Evolutionary conservation across 139 green algal species (phyloP), one percentile per base, ranked within the genome.

Genomic region (Choricystis sp.): DNA sequence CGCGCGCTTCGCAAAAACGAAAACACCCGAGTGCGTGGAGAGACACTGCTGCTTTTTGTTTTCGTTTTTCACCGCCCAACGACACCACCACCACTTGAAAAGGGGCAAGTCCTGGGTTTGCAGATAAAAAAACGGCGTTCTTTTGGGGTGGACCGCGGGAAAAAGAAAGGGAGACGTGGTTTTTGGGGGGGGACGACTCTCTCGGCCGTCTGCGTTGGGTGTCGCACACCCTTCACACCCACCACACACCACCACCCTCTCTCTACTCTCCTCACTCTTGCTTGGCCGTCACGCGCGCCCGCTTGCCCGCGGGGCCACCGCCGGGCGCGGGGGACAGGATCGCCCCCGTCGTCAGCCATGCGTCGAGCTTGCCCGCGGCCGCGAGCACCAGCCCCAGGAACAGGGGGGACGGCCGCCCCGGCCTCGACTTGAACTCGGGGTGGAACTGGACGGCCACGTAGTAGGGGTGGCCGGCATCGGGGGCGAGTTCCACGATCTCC

Each of bases 401-500:
- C 22, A 94, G 77, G 19, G 89, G 81, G 1, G 78, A 87, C 28
- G 89, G 81, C 64, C 80, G 81, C 67, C 79, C 74, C 16, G 86
- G 84, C 49, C 82, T 68, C 3, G 81, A 90, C 68, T 95, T 95
- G 80, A 91, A 95, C 75, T 95, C 88, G 16, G 88, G 88, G 69
- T 96, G 88, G 69, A 89, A 95, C 65, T 94, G 91, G 29, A 3
- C 25, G 52, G 63, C 22, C 4, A 52, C 40, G 40, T 52, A 52
- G 40, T 52, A 52, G 40, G 40, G 40, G 40, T 52, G 40, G 40
- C 40, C 40, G 9, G 9, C 9, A 4, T 76, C 92, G 48, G 96
- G 77, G 4, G 60, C 29, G 57, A 98, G 71, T 82, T 98, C 93
- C 31, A 96, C 62, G 66, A 98, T 95, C 82, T 97, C 93, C 93